A percentile compares a stretch with the other conserved stretches of the same genome.
Conservation (phyloP, 768 basidiomycete genomes). For the Calocera viscosa region DNA sequence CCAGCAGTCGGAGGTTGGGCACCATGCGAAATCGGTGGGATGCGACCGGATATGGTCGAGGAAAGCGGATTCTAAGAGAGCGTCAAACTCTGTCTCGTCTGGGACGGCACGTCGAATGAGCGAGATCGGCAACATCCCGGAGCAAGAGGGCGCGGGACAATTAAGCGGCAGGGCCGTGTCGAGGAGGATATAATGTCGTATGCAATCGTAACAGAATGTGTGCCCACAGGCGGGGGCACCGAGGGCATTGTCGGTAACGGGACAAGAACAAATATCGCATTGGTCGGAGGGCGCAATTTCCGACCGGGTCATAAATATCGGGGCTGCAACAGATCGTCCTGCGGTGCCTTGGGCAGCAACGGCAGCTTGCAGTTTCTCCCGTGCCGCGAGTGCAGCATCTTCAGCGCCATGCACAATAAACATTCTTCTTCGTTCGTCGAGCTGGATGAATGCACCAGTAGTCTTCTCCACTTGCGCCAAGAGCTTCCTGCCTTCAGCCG, state of each 20-base stretch:
- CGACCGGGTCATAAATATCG: conserved; percentile 5
- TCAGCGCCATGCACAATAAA: conserved; percentile 46
- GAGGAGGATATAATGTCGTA: conserved; percentile 4
- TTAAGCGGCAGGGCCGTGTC: conserved; percentile 6
- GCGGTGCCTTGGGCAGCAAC: not conserved
- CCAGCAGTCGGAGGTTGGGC: conserved; percentile 66
- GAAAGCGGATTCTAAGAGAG: conserved; percentile 47
- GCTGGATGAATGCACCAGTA: conserved; percentile 35
- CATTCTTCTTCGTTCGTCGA: conserved; percentile 26
- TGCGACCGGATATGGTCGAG: conserved; percentile 47
- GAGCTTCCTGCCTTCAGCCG: conserved; percentile 34
- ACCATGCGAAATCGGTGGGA: conserved; percentile 53
- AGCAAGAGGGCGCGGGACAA: not conserved
- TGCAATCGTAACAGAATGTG: conserved; percentile 9
- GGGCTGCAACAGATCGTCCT: not conserved
- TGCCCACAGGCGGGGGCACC: not conserved
- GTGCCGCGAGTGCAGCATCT: conserved; percentile 16
- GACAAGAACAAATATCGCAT: conserved; percentile 3
- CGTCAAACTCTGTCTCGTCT: conserved; percentile 35
- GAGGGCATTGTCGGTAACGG: not conserved
- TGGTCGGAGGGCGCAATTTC: not conserved
- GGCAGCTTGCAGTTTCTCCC: not conserved
- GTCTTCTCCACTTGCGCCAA: conserved; percentile 34
- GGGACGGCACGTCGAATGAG: not conserved
- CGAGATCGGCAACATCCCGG: not conserved